Evolutionary conservation across 208 protist genomes (phyloP).

Genomic region (Entamoeba histolytica): DNA sequence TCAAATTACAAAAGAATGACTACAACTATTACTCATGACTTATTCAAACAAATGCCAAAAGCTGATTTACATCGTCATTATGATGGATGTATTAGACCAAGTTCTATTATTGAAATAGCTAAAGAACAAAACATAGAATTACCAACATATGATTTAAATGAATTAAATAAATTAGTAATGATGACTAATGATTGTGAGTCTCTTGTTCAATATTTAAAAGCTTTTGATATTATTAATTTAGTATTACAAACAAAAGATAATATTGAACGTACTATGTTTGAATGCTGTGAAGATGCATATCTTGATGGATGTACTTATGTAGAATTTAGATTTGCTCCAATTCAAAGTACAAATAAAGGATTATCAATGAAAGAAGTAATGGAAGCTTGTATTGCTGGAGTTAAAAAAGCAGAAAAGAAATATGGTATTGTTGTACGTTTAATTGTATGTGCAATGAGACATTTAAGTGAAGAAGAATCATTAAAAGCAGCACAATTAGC

Average conservation of each 20-base stretch:
- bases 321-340: constrained; percentile 18
- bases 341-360: neutral
- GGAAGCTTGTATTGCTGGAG: neutral
- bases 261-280: neutral
- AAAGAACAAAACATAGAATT: neutral
- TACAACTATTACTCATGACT: neutral
- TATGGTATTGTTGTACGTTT: neutral
- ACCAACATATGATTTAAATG: neutral
- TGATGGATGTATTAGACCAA: constrained; percentile 3
- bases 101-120: constrained; percentile 2
- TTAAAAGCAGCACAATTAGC: neutral
- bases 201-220: neutral
- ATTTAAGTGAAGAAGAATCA: neutral
- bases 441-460: constrained; percentile 7
- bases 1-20: too few relatives aligned
- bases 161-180: neutral
- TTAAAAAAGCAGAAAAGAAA: neutral
- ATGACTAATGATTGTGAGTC: neutral
- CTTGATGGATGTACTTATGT: constrained; percentile 14
- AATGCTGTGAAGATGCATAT: constrained; percentile 5
- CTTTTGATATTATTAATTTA: neutral
- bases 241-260: neutral
- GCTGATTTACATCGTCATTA: constrained; percentile 11
- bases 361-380: constrained; percentile 9
- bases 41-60: constrained; percentile 2